phyloP scores from a whole-genome alignment of 345 rosid species.

The Salix udensis region DNA sequence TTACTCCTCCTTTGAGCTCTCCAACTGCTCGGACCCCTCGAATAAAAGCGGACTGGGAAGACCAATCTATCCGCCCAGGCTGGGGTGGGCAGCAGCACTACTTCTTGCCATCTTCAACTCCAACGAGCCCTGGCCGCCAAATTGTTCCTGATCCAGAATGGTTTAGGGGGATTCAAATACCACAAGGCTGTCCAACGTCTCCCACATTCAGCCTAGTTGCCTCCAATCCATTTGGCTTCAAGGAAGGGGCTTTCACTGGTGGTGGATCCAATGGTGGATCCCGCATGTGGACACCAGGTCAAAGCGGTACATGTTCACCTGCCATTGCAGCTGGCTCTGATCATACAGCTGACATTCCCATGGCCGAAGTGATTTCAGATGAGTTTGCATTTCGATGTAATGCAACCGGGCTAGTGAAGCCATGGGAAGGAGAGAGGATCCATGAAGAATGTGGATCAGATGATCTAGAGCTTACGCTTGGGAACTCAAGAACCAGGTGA shows the following conservation, averaged over 20 bases:
- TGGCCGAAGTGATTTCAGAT: conserved; percentile 63
- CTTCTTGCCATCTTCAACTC: conserved; percentile 52
- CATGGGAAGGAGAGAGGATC: conserved; percentile 99
- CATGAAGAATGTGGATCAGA: conserved; percentile 90
- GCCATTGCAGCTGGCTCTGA: conserved; percentile 66
- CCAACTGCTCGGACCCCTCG: conserved; percentile 83
- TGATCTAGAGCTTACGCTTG: conserved; percentile 97
- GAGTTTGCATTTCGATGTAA: conserved; percentile 90
- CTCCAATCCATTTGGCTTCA: conserved; percentile 65
- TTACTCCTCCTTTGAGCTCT: conserved; percentile 96
- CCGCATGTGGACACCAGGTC: conserved; percentile 89
- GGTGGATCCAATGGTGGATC: conserved; percentile 81
- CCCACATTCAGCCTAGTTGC: conserved; percentile 90
- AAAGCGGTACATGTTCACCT: conserved; percentile 95
- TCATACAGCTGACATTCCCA: conserved; percentile 76
- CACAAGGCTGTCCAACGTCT: conserved; percentile 77
- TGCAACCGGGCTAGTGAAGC: conserved; percentile 68
- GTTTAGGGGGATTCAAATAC: conserved; percentile 70
- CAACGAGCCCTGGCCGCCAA: conserved; percentile 85
- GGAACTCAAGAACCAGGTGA: conserved; percentile 75
- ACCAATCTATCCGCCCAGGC: conserved; percentile 44
- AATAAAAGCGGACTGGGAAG: conserved; percentile 57
- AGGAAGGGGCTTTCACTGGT: conserved; percentile 54
- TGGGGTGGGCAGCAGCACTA: conserved; percentile 45
- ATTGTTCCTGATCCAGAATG: conserved; percentile 76